Conservation (phyloP, 2,329 filamentous ascomycete species). For the Alternaria alternata region DNA sequence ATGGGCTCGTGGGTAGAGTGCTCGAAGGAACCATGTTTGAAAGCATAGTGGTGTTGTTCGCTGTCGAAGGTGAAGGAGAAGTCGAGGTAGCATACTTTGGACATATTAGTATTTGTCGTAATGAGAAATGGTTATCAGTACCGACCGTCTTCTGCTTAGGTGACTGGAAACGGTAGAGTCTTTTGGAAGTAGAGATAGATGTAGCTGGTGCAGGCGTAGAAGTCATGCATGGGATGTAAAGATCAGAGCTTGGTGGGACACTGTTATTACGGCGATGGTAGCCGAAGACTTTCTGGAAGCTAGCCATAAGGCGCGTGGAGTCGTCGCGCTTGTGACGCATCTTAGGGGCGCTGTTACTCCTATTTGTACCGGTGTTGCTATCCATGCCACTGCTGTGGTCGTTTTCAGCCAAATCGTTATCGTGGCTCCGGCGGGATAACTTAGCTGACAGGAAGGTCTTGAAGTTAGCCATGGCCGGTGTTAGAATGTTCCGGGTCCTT, state of each 20-base stretch:
- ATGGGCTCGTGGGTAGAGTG: not conserved
- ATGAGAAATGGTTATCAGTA: not conserved
- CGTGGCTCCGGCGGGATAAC: not conserved
- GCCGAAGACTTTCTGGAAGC: constrained; percentile 5
- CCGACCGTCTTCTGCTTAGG: not conserved
- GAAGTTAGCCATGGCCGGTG: constrained; percentile 58
- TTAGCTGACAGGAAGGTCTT: constrained; percentile 2
- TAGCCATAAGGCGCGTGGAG: not conserved
- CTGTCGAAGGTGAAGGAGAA: not conserved
- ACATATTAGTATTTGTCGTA: not conserved
- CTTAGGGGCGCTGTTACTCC: not conserved
- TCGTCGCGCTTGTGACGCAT: not conserved
- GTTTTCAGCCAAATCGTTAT: not conserved
- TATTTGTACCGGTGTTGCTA: not conserved
- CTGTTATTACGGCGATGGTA: not conserved
- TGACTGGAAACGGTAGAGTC: constrained; percentile 4
- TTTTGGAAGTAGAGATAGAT: not conserved
- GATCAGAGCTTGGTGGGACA: not conserved
- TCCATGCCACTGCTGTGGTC: not conserved
- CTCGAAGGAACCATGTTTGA: not conserved
- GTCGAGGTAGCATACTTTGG: not conserved
- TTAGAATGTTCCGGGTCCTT: constrained; percentile 32
- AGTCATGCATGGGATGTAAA: too few species aligned
- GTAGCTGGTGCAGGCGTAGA: not conserved
- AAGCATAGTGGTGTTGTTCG: not conserved